These are phyloP conservation scores for Neurospora tetrasperma DNA, from an alignment of 495 filamentous ascomycete genomes.

Conservation along the genomic window DNA sequence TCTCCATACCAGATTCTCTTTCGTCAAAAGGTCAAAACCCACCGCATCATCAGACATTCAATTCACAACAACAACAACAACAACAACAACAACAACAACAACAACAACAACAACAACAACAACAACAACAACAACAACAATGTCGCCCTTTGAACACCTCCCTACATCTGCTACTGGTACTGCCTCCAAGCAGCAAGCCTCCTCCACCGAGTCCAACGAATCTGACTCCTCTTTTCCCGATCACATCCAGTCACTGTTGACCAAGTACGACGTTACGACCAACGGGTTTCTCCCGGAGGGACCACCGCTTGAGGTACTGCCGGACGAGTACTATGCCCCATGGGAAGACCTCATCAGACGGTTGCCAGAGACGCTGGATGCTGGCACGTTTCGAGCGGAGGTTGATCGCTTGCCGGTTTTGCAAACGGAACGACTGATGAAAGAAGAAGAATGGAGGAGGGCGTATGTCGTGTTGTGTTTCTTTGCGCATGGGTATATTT, in stretches of 20 bases:
- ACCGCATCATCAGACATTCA: no score
- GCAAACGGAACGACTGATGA: constrained; percentile 47
- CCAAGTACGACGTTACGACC: constrained; percentile 18
- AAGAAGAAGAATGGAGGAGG: constrained; percentile 67
- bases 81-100: no score
- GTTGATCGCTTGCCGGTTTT: constrained; percentile 63
- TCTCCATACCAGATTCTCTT: no score
- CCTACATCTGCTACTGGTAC: not conserved
- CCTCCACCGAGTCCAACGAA: not conserved
- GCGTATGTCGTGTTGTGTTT: constrained; percentile 78
- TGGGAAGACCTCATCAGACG: constrained; percentile 69
- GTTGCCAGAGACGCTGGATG: constrained; percentile 55
- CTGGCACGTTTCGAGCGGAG: constrained; percentile 52
- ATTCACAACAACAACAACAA: no score
- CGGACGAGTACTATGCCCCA: constrained; percentile 65
- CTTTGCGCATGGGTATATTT: constrained; percentile 80
- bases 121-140: no score
- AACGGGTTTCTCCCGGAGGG: constrained; percentile 72
- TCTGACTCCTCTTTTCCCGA: not conserved
- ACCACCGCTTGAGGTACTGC: constrained; percentile 54
- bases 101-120: no score
- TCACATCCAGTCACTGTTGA: not conserved
- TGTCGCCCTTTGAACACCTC: constrained; percentile 14
- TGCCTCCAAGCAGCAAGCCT: not conserved
- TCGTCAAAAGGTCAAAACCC: no score